A percentile compares a stretch with the other conserved stretches of the same genome.
Evolutionary conservation across 2,329 filamentous ascomycete genomes (phyloP).

Genomic region (Neofusicoccum ribis): DNA sequence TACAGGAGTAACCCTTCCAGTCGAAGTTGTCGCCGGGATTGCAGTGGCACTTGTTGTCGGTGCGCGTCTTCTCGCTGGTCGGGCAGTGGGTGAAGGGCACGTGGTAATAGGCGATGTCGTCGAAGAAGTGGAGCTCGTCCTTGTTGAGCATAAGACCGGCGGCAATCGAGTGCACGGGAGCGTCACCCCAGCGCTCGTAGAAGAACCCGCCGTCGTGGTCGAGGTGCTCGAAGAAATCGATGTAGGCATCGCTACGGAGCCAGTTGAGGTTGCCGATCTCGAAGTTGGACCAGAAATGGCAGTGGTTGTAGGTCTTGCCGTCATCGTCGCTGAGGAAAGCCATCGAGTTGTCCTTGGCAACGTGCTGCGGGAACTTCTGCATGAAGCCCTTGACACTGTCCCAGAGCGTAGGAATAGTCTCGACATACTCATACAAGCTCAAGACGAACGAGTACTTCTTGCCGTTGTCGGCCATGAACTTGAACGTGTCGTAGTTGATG

Average conservation of each 20-base stretch:
- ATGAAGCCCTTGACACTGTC: conserved; percentile 95
- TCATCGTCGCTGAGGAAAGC: conserved; percentile 87
- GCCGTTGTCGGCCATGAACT: conserved; percentile 89
- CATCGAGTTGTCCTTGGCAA: conserved; percentile 82
- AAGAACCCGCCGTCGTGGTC: conserved; percentile 96
- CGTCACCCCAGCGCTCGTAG: conserved; percentile 98
- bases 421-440: conserved; percentile 92
- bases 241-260: conserved; percentile 84
- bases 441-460: conserved; percentile 99
- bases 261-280: conserved; percentile 93
- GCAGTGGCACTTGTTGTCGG: conserved; percentile 89
- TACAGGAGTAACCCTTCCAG: conserved; percentile 98
- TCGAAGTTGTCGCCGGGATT: conserved; percentile 98
- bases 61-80: conserved; percentile 78
- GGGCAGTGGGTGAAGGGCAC: conserved; percentile 98
- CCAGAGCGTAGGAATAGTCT: conserved; percentile 96
- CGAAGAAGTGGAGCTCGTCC: conserved; percentile 96
- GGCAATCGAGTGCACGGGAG: conserved; percentile 96
- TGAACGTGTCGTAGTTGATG: conserved; percentile 93
- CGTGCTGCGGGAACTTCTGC: conserved; percentile 82
- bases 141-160: conserved; percentile 84
- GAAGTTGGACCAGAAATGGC: conserved; percentile 99
- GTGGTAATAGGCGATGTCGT: conserved; percentile 98
- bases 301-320: conserved; percentile 92
- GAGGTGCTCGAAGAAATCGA: conserved; percentile 85